These are phyloP conservation scores for Hanseniaspora clermontiae DNA, from an alignment of 805 yeast genomes.

Conservation along the genomic window DNA sequence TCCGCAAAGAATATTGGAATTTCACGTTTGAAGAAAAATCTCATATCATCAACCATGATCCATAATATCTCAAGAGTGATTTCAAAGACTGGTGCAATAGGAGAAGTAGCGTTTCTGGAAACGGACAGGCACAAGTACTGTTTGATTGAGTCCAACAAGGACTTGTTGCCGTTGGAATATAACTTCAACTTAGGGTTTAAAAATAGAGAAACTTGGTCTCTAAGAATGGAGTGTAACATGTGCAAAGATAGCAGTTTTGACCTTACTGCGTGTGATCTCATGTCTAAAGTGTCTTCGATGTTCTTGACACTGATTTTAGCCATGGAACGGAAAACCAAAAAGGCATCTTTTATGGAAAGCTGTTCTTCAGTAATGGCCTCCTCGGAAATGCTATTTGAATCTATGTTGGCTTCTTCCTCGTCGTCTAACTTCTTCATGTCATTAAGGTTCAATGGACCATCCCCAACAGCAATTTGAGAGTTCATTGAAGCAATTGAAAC, in stretches of 20 bases:
- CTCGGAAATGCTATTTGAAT: constrained; percentile 27
- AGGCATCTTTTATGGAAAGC: constrained; percentile 74
- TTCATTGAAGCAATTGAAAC: background rate
- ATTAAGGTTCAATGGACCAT: constrained; percentile 42
- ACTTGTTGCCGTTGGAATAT: constrained; percentile 39
- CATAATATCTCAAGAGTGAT: constrained; percentile 86
- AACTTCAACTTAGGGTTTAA: constrained; percentile 45
- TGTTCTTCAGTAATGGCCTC: constrained; percentile 44
- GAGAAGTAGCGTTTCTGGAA: constrained; percentile 85
- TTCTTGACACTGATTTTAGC: constrained; percentile 81
- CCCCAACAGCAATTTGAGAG: constrained; percentile 24
- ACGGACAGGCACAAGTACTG: constrained; percentile 73
- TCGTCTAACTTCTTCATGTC: constrained; percentile 45
- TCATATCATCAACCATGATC: constrained; percentile 68
- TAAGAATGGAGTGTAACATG: constrained; percentile 71
- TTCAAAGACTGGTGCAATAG: constrained; percentile 83
- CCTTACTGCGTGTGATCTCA: constrained; percentile 84
- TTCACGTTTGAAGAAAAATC: constrained; percentile 82
- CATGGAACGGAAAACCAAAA: constrained; percentile 85
- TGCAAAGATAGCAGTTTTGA: constrained; percentile 82
- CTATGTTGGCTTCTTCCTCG: constrained; percentile 43
- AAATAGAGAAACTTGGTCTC: constrained; percentile 75
- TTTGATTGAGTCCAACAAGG: constrained; percentile 63
- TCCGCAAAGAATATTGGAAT: constrained; percentile 88
- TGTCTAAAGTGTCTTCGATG: constrained; percentile 65